phyloP scores from a whole-genome alignment of 768 basidiomycete species.

The Auriscalpium vulgare region DNA sequence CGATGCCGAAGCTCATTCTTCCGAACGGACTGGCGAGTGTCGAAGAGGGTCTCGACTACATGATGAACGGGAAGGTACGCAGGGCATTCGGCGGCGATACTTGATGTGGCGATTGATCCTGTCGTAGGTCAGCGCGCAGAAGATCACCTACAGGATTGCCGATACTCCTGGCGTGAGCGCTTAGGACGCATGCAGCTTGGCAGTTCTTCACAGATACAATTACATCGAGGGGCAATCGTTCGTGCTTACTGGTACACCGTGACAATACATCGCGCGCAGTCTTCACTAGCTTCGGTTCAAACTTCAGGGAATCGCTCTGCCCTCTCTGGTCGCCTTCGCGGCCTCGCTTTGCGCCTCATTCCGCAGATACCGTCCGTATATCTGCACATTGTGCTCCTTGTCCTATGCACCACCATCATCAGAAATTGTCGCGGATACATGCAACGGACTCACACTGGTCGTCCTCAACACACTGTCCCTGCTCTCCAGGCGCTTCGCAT shows the following conservation, averaged over 20 bases:
- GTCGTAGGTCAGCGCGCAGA: conserved; percentile 20
- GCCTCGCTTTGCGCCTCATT: conserved; percentile 34
- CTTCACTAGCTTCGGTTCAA: too few species aligned
- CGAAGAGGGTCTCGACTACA: conserved; percentile 19
- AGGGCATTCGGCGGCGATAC: not conserved
- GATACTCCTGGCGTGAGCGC: conserved; percentile 1
- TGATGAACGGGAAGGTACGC: conserved; percentile 21
- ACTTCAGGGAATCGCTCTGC: not conserved
- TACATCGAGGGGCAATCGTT: too few species aligned
- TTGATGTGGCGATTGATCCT: not conserved
- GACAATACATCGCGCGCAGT: too few species aligned
- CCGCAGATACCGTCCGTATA: conserved; percentile 47
- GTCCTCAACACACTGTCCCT: conserved; percentile 43
- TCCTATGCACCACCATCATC: conserved; percentile 20
- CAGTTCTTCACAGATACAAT: too few species aligned
- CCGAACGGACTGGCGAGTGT: conserved; percentile 14
- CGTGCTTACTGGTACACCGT: too few species aligned
- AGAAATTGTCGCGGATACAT: not conserved
- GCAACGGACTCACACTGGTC: conserved; percentile 17
- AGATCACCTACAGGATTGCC: conserved; percentile 21
- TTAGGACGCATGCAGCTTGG: too few species aligned
- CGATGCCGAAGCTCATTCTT: conserved; percentile 21
- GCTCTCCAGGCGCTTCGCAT: conserved; percentile 32
- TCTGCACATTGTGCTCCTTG: conserved; percentile 34
- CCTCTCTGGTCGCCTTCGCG: conserved; percentile 18